Conservation (phyloP, 306 rosid genomes). For the Vachellia collinsii region DNA sequence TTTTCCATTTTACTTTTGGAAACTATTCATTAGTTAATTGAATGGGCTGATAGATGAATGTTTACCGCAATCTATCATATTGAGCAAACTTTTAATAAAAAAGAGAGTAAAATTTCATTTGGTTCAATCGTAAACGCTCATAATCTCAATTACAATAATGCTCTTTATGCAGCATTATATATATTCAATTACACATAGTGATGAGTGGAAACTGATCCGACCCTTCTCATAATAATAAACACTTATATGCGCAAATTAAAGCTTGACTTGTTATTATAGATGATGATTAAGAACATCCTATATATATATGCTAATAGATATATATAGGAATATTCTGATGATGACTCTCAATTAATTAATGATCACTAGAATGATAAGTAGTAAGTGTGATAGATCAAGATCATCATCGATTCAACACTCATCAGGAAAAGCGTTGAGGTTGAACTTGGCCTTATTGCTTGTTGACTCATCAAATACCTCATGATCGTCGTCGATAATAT, state of each 20-base stretch:
- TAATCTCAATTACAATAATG: too few species aligned
- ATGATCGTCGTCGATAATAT: background rate
- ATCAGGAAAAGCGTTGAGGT: constrained; percentile 34
- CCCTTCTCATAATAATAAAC: background rate
- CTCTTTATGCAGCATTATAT: too few species aligned
- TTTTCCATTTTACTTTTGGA: too few species aligned
- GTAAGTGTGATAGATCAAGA: constrained; percentile 35
- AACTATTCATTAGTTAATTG: too few species aligned
- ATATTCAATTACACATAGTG: background rate
- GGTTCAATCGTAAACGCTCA: too few species aligned
- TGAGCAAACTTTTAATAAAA: too few species aligned
- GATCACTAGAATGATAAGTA: background rate
- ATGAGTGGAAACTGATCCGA: background rate
- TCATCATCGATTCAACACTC: constrained; percentile 15
- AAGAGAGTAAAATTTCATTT: too few species aligned
- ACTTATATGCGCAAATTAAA: background rate
- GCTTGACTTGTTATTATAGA: background rate
- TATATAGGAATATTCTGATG: background rate
- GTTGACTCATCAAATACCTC: background rate
- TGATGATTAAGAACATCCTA: background rate
- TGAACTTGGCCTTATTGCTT: background rate
- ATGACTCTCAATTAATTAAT: background rate
- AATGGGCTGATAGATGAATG: too few species aligned
- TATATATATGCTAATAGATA: background rate
- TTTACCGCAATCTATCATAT: too few species aligned